Evolutionary conservation across 1,284 basidiomycete species (phyloP).

Genomic region (Pseudozyma sp.): DNA sequence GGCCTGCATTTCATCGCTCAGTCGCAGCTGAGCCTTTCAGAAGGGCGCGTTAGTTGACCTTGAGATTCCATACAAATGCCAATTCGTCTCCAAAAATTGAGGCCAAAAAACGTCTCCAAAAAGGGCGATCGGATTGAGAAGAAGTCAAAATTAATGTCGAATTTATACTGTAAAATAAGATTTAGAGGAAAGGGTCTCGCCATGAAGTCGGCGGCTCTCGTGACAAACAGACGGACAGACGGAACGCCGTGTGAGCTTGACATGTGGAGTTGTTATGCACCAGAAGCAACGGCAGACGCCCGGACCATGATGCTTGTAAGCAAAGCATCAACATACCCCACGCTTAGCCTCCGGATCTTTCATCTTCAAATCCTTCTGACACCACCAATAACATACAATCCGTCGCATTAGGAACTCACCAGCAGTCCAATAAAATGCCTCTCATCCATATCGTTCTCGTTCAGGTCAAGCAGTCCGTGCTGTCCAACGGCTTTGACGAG

Average conservation of each 20-base stretch:
- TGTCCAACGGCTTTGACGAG: conserved; percentile 60
- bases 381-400: background rate
- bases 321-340: too few species aligned
- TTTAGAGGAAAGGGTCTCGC: background rate
- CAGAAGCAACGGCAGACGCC: too few species aligned
- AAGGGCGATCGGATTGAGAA: background rate
- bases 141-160: background rate
- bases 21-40: background rate
- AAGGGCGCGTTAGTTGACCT: too few species aligned
- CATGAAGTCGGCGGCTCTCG: background rate
- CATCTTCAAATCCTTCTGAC: background rate
- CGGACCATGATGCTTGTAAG: too few species aligned
- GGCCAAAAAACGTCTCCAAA: conserved; percentile 2
- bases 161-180: background rate
- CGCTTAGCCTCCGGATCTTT: background rate
- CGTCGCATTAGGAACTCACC: background rate
- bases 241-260: too few species aligned
- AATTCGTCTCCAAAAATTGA: conserved; percentile 5
- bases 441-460: conserved; percentile 62
- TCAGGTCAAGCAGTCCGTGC: conserved; percentile 60
- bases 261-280: too few species aligned
- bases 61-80: background rate
- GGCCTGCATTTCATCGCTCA: conserved; percentile 8
- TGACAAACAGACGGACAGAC: background rate
- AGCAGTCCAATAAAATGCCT: conserved; percentile 31